These are phyloP conservation scores for Calonectria naviculata DNA, from an alignment of 2,329 filamentous ascomycete species.

Conservation along the genomic window DNA sequence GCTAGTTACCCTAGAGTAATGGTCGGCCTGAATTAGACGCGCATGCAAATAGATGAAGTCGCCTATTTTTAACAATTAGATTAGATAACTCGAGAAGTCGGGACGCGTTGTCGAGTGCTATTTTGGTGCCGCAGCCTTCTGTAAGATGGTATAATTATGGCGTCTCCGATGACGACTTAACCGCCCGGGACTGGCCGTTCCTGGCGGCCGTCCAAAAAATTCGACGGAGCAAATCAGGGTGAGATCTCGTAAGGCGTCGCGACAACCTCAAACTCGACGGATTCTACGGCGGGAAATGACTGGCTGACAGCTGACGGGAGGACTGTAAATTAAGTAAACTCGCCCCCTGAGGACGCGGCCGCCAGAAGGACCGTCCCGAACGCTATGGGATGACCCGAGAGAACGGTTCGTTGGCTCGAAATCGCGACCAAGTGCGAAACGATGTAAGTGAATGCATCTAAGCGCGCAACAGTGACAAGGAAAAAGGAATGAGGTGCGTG, in stretches of 20 bases:
- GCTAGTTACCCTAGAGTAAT: background rate
- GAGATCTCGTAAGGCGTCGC: background rate
- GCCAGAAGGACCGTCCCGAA: background rate
- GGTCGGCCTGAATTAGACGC: too few species aligned
- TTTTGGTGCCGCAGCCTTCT: background rate
- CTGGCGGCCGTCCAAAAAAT: background rate
- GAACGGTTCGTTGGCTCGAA: conserved; percentile 6
- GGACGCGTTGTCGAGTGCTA: background rate
- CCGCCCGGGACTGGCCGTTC: background rate
- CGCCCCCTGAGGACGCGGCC: background rate
- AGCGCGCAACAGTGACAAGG: background rate
- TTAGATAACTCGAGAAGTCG: background rate
- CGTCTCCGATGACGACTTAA: background rate
- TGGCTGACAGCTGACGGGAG: background rate
- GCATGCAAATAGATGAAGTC: background rate
- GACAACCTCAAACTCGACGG: conserved; percentile 3
- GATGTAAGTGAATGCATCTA: background rate
- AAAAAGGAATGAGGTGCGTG: background rate
- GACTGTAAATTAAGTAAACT: background rate
- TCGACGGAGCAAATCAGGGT: background rate
- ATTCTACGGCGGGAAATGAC: background rate
- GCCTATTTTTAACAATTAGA: background rate
- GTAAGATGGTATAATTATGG: background rate
- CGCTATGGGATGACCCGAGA: background rate
- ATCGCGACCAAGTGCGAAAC: conserved; percentile 6